A percentile compares a stretch with the other conserved stretches of the same genome.
These are phyloP conservation scores for Knoxdaviesia capensis DNA, from an alignment of 2,329 filamentous ascomycete species.

Conservation along the genomic window DNA sequence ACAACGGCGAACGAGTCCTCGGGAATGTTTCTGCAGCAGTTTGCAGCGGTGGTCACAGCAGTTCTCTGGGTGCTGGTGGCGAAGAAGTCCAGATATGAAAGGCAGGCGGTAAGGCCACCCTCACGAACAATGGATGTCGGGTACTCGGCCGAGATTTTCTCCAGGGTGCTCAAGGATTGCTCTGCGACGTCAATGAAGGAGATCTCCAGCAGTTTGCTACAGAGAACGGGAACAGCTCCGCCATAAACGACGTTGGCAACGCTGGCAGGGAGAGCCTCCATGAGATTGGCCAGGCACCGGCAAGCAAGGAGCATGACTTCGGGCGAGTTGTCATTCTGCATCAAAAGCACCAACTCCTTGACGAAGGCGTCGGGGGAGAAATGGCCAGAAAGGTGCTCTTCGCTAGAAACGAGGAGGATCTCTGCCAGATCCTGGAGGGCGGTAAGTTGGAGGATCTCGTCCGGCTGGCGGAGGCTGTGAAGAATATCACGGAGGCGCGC, in stretches of 20 bases:
- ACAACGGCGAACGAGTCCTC: constrained; percentile 85
- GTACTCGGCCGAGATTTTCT: constrained; percentile 95
- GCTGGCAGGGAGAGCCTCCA: constrained; percentile 87
- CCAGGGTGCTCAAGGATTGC: constrained; percentile 85
- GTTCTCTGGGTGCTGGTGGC: constrained; percentile 92
- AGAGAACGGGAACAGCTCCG: constrained; percentile 85
- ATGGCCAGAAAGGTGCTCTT: constrained; percentile 87
- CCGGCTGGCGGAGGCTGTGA: constrained; percentile 57
- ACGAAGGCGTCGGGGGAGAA: constrained; percentile 90
- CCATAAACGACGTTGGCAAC: constrained; percentile 94
- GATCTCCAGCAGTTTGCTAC: constrained; percentile 87
- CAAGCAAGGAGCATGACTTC: constrained; percentile 96
- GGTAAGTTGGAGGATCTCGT: constrained; percentile 78
- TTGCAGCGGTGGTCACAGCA: constrained; percentile 90
- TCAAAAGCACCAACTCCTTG: constrained; percentile 77
- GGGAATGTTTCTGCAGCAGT: constrained; percentile 92
- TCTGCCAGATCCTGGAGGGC: constrained; percentile 87
- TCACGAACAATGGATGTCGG: constrained; percentile 88
- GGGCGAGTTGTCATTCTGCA: constrained; percentile 76
- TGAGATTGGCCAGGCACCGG: constrained; percentile 85
- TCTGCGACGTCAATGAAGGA: constrained; percentile 95
- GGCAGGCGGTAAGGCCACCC: constrained; percentile 83
- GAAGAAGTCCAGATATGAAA: constrained; percentile 94
- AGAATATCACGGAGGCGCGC: constrained; percentile 61
- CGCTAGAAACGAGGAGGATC: constrained; percentile 80